Evolutionary conservation across 768 basidiomycete genomes (phyloP).

Genomic region (Phaeotremella fagi): DNA sequence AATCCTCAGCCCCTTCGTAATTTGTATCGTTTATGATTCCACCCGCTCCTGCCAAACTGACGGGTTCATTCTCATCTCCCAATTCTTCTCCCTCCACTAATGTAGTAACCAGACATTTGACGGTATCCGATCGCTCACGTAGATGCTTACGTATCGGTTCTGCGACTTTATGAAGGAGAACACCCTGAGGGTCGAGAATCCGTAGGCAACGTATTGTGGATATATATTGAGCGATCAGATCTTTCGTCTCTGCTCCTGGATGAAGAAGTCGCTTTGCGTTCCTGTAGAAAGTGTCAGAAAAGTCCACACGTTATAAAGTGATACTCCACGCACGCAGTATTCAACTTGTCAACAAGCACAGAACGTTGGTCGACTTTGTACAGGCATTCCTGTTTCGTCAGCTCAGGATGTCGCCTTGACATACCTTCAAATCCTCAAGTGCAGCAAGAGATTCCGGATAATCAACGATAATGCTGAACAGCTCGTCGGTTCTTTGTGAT

Average conservation of each 20-base stretch:
- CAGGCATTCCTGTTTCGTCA: slow-evolving; percentile 43
- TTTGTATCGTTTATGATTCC: slow-evolving; percentile 55
- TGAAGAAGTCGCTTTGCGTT: slow-evolving; percentile 84
- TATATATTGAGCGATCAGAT: slow-evolving; percentile 84
- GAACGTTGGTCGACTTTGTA: slow-evolving; percentile 52
- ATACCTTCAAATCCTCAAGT: slow-evolving; percentile 76
- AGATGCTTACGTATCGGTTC: slow-evolving; percentile 87
- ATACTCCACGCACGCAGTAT: slow-evolving; percentile 64
- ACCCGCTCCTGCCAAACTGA: slow-evolving; percentile 9
- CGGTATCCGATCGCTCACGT: slow-evolving; percentile 76
- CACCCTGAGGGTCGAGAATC: slow-evolving; percentile 85
- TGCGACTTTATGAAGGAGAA: slow-evolving; percentile 86
- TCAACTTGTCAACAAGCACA: slow-evolving; percentile 68
- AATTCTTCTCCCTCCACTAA: slow-evolving; percentile 82
- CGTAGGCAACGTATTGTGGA: slow-evolving; percentile 85
- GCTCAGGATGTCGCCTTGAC: slow-evolving; percentile 6
- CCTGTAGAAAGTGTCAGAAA: slow-evolving; percentile 49
- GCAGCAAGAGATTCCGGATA: slow-evolving; percentile 83
- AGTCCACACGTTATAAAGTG: too few species aligned
- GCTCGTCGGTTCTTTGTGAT: slow-evolving; percentile 57
- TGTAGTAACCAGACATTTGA: slow-evolving; percentile 84
- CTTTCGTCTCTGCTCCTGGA: slow-evolving; percentile 90
- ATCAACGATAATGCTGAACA: slow-evolving; percentile 94
- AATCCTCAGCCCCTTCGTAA: slow-evolving; percentile 63
- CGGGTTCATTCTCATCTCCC: slow-evolving; percentile 69